Percentiles rank a stretch among this genome's conserved stretches.
Conservation (phyloP, 306 rosid genomes). For the Sindora glabra region DNA sequence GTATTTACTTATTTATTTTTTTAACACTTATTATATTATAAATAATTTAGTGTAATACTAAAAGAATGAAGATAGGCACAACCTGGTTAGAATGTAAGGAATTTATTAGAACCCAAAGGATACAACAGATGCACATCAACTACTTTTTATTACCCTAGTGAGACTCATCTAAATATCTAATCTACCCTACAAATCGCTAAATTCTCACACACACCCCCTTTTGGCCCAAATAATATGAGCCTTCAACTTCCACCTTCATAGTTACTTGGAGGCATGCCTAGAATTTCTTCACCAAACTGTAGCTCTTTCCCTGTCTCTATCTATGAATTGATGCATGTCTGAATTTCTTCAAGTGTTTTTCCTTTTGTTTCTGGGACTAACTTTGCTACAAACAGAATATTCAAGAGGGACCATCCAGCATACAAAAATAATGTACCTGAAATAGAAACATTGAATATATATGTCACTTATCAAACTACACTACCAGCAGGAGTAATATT, state of each 20-base stretch:
- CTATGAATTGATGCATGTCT: constrained; percentile 46
- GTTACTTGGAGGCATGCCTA: not conserved
- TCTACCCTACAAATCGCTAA: not conserved
- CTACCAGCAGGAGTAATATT: no score
- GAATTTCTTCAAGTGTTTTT: constrained; percentile 85
- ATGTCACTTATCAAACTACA: not conserved
- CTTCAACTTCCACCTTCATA: not conserved
- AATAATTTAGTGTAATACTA: no score
- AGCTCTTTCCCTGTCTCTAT: not conserved
- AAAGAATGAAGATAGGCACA: no score
- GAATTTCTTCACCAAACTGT: not conserved
- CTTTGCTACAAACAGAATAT: constrained; percentile 62
- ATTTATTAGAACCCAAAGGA: not conserved
- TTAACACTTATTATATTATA: no score
- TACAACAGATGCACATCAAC: not conserved
- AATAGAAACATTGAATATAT: constrained; percentile 1
- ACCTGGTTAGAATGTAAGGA: no score
- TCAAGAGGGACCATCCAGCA: constrained; percentile 52
- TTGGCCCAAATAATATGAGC: constrained; percentile 1
- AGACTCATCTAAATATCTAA: not conserved
- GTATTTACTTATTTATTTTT: no score
- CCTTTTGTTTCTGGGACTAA: constrained; percentile 92
- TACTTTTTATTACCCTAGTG: not conserved
- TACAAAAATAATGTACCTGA: constrained; percentile 70
- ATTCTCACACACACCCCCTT: not conserved